A percentile compares a stretch with the other conserved stretches of the same genome.
Evolutionary conservation across 164 flowering plant genomes (phyloP).

Genomic region (Tetracentron sinense): DNA sequence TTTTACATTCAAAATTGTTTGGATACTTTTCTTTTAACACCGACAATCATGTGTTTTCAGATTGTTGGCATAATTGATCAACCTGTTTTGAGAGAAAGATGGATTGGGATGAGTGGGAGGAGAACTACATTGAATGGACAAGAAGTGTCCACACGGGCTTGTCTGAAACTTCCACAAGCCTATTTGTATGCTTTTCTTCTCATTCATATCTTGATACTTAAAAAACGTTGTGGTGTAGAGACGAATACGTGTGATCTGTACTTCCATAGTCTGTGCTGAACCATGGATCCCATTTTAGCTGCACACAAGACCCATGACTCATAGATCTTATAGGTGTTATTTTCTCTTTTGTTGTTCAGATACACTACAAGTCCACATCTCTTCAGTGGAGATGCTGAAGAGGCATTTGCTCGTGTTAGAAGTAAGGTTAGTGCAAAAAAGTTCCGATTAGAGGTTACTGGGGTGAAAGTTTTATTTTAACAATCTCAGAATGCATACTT

Average conservation of each 20-base stretch:
- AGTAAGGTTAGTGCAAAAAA: constrained; percentile 47
- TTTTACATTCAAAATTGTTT: neutral
- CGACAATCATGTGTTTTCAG: constrained; percentile 33
- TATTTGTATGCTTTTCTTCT: constrained; percentile 59
- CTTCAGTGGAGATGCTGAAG: constrained; percentile 75
- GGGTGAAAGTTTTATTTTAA: neutral
- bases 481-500: neutral
- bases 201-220: neutral
- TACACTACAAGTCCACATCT: constrained; percentile 97
- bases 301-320: too few species aligned
- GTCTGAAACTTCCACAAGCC: constrained; percentile 70
- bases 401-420: constrained; percentile 86
- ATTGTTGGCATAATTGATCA: constrained; percentile 94
- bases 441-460: neutral
- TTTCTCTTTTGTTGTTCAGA: constrained; percentile 31
- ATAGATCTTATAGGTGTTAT: neutral
- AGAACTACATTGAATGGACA: constrained; percentile 77
- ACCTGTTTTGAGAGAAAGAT: constrained; percentile 85
- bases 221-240: neutral
- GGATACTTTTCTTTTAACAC: neutral
- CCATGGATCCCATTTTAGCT: neutral
- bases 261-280: neutral
- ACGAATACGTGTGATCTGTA: neutral
- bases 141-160: constrained; percentile 71
- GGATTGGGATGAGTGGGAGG: constrained; percentile 85